phyloP scores from a whole-genome alignment of 164 flowering plant genomes.

The Aristolochia contorta region DNA sequence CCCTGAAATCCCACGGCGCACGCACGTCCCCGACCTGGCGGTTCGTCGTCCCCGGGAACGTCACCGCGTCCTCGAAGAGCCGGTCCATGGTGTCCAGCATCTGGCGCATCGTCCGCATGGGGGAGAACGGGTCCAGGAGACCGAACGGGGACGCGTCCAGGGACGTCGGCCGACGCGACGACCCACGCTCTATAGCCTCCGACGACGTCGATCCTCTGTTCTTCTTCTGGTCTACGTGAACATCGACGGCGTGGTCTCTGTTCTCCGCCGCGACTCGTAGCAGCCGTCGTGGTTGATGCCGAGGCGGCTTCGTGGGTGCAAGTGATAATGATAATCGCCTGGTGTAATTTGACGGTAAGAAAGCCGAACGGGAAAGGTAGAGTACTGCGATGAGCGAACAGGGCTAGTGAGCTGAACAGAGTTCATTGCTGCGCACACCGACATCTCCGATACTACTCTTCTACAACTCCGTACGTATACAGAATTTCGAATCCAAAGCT shows the following conservation, averaged over 20 bases:
- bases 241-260: constrained; percentile 18
- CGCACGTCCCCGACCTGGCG: constrained; percentile 22
- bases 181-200: constrained; percentile 17
- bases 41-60: constrained; percentile 21
- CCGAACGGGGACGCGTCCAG: constrained; percentile 58
- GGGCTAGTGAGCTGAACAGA: constrained; percentile 2
- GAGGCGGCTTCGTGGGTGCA: neutral
- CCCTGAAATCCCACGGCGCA: constrained; percentile 69
- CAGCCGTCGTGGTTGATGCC: constrained; percentile 3
- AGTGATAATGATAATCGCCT: too few relatives aligned
- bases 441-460: constrained; percentile 3
- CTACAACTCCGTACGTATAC: too few relatives aligned
- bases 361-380: constrained; percentile 6
- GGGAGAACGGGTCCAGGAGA: constrained; percentile 54
- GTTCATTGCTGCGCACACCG: neutral
- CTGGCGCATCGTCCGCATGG: constrained; percentile 67
- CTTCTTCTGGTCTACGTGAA: constrained; percentile 9
- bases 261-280: constrained; percentile 24
- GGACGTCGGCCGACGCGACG: too few relatives aligned
- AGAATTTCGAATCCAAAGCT: too few relatives aligned
- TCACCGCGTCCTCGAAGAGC: constrained; percentile 46
- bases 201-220: neutral
- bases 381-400: neutral
- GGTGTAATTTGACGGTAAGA: constrained; percentile 1
- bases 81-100: constrained; percentile 79